Conservation (phyloP, 371 early-diverging fungal species). For the Mortierella polycephala region DNA sequence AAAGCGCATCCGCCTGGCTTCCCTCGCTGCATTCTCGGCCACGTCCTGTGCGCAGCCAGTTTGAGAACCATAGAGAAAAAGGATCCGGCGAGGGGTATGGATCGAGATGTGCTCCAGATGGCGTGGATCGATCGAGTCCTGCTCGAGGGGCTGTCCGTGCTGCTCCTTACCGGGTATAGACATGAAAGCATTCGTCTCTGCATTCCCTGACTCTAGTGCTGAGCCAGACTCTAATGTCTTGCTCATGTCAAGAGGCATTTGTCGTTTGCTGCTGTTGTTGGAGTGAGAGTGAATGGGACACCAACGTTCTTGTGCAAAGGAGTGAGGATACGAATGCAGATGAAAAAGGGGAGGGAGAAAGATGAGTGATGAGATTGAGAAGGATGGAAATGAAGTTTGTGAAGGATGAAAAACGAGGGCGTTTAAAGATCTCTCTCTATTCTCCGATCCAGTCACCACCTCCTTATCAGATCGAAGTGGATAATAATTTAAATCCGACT, state of each 20-base stretch:
- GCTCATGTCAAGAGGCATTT: not conserved
- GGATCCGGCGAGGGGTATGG: slow-evolving; percentile 58
- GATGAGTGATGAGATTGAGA: not conserved
- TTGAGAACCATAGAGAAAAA: slow-evolving; percentile 85
- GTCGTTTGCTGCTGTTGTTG: not conserved
- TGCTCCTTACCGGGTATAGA: slow-evolving; percentile 6
- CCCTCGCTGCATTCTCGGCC: slow-evolving; percentile 80
- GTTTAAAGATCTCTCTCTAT: no score
- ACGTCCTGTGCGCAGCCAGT: slow-evolving; percentile 88
- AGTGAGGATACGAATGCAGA: not conserved
- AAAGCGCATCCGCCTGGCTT: slow-evolving; percentile 84
- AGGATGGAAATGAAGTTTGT: not conserved
- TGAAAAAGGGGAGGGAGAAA: not conserved
- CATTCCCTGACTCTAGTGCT: no score
- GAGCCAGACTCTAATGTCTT: no score
- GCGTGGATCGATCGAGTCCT: slow-evolving; percentile 22
- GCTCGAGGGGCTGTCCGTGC: slow-evolving; percentile 6
- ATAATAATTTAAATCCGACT: no score
- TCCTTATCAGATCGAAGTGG: no score
- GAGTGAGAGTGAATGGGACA: not conserved
- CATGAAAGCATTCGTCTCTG: not conserved
- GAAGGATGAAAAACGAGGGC: not conserved
- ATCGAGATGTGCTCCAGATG: slow-evolving; percentile 41
- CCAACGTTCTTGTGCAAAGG: not conserved
- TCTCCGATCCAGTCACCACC: no score